These are phyloP conservation scores for Talaromyces sp. DNA, from an alignment of 2,329 filamentous ascomycete species.

Conservation along the genomic window DNA sequence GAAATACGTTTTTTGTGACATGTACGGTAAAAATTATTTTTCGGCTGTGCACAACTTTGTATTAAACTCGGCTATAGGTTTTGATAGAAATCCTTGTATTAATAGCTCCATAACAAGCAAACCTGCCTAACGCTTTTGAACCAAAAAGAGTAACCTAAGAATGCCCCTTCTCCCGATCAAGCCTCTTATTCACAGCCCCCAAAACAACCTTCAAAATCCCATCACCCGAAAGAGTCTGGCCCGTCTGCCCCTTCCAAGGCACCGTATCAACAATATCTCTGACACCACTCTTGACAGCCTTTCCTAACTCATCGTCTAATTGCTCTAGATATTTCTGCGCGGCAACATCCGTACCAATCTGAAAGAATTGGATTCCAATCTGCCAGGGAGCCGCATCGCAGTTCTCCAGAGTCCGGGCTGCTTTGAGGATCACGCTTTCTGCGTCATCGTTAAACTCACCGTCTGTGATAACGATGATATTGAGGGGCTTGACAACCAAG, in stretches of 20 bases:
- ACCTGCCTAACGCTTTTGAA: neutral
- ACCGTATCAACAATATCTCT: constrained; percentile 92
- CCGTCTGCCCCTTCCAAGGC: constrained; percentile 59
- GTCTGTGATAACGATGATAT: constrained; percentile 91
- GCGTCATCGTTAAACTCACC: constrained; percentile 77
- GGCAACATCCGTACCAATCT: constrained; percentile 70
- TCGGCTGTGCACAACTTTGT: neutral
- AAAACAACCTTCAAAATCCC: constrained; percentile 78
- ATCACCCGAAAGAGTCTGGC: constrained; percentile 59
- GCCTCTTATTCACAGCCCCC: constrained; percentile 66
- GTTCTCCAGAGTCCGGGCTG: constrained; percentile 67
- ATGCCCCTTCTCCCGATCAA: constrained; percentile 50
- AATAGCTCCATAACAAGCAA: neutral
- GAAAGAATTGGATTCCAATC: constrained; percentile 92
- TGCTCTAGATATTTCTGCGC: constrained; percentile 65
- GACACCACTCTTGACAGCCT: constrained; percentile 48
- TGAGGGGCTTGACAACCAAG: constrained; percentile 66
- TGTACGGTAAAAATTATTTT: neutral
- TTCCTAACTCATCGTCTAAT: constrained; percentile 70
- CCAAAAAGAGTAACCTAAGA: constrained; percentile 11
- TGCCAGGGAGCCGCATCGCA: constrained; percentile 73
- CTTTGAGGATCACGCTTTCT: constrained; percentile 63
- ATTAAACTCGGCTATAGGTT: neutral
- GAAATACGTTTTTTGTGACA: too few relatives aligned
- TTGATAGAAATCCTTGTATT: neutral